Evolutionary conservation across 805 yeast genomes (phyloP), one percentile per base, ranked within the genome.

Genomic region (Aciculoconidium aculeatum): DNA sequence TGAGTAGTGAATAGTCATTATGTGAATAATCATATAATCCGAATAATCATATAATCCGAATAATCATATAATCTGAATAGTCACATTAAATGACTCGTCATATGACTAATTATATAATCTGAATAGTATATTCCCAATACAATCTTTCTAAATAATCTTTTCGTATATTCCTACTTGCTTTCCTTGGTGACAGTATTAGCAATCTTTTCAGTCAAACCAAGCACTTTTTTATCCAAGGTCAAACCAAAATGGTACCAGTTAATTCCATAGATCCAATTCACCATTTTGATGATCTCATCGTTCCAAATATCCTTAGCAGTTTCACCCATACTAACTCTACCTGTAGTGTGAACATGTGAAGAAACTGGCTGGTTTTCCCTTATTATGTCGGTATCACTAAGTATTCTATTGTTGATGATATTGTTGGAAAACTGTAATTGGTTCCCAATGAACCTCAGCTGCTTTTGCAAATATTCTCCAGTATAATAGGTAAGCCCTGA

Each of bases 221-320:
- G 42, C 22, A 59, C 27, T 42, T 56, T 52, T 32, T 49, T 44
- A 41, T 63, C 67, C 10, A 54, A 50, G 15, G 52, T 44, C 21
- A 60, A 42, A 1, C 65, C 66, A 41, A 51, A 43, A 33, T 58
- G 55, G 52, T 70, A 60, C 69, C 75, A 57, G 49, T 67, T 65
- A 37, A 73, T 61, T 26, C 67, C 45, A 45, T 80, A 80, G 9
- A 80, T 41, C 72, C 81, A 78, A 41, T 75, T 75, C 13, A 77
- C 83, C 35, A 71, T 68, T 24, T 60, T 63, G 34, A 80, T 66
- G 31, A 83, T 69, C 49, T 81, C 88, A 25, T 72, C 76, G 47
- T 83, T 79, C 94, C 94, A 83, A 23, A 82, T 65, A 45, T 83
- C 94, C 41, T 77, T 80, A 36, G 72, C 61, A 0, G 87, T 78